These are phyloP conservation scores for Larix kaempferi DNA, from an alignment of 75 land plant species.

Conservation along the genomic window DNA sequence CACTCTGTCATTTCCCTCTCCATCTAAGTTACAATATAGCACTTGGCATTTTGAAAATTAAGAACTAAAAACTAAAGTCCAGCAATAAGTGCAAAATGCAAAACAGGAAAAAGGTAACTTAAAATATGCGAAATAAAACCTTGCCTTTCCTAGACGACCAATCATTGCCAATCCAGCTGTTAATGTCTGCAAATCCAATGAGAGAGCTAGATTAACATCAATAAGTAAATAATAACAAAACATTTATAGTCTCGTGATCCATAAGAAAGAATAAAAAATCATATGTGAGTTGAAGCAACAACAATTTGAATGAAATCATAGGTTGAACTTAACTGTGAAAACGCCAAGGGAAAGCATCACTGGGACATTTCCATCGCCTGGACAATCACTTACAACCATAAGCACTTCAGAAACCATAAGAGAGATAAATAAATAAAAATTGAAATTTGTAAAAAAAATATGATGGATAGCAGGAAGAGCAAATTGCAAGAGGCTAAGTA, in stretches of 20 bases:
- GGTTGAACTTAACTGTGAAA: slow-evolving; percentile 60
- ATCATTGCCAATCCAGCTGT: slow-evolving; percentile 93
- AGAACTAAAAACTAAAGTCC: background rate
- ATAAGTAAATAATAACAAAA: background rate
- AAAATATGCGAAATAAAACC: background rate
- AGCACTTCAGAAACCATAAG: too few relatives aligned
- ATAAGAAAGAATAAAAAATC: background rate
- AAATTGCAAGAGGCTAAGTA: too few relatives aligned
- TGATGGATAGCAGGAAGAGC: too few relatives aligned
- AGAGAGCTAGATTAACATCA: background rate
- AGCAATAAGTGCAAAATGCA: background rate
- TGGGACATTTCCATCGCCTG: slow-evolving; percentile 94
- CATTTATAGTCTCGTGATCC: background rate
- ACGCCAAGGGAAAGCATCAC: slow-evolving; percentile 83
- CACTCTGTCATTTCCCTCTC: too few relatives aligned
- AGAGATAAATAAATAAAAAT: too few relatives aligned
- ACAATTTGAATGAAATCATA: background rate
- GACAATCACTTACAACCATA: background rate
- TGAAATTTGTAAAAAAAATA: too few relatives aligned
- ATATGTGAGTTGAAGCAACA: background rate
- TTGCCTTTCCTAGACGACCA: slow-evolving; percentile 88
- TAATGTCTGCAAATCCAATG: slow-evolving; percentile 54
- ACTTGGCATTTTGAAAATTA: background rate
- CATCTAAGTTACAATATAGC: too few relatives aligned
- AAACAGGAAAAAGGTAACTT: background rate